Percentiles rank a stretch among this genome's conserved stretches.
phyloP scores from a whole-genome alignment of 495 filamentous ascomycete genomes.

The Penicillium cinerascens region DNA sequence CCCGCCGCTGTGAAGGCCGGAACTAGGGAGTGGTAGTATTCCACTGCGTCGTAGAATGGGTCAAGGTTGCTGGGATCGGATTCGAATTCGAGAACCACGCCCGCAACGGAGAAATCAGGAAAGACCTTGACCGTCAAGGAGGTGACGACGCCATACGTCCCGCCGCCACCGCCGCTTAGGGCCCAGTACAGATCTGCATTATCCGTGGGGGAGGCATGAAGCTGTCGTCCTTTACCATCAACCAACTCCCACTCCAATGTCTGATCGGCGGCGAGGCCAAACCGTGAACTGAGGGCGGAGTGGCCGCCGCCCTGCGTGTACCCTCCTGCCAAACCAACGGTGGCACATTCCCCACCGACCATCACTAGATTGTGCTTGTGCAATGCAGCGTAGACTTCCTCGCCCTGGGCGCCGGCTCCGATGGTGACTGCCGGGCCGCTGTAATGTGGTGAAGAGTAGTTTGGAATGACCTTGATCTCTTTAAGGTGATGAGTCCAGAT shows the following conservation, averaged over 20 bases:
- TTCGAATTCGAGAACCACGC: no score
- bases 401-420: constrained; percentile 54
- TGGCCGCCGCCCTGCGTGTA: constrained; percentile 45
- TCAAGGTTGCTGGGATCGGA: no score
- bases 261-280: constrained; percentile 53
- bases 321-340: constrained; percentile 41
- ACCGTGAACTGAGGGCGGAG: constrained; percentile 46
- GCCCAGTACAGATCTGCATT: constrained; percentile 62
- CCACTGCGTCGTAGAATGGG: no score
- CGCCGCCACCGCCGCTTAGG: constrained; percentile 31
- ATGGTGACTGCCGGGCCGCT: constrained; percentile 52
- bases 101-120: not conserved
- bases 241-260: constrained; percentile 50
- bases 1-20: no score
- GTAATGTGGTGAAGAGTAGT: constrained; percentile 36
- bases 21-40: no score
- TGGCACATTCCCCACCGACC: no score
- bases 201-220: constrained; percentile 45
- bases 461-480: constrained; percentile 31
- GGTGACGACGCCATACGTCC: constrained; percentile 2
- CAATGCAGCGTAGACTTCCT: constrained; percentile 51
- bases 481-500: constrained; percentile 63
- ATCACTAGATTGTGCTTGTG: no score
- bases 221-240: constrained; percentile 50
- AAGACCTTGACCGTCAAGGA: no score